Percentiles rank a stretch among this genome's conserved stretches.
These are phyloP conservation scores for Clarireedia hainanense DNA, from an alignment of 2,329 filamentous ascomycete genomes.

Conservation along the genomic window DNA sequence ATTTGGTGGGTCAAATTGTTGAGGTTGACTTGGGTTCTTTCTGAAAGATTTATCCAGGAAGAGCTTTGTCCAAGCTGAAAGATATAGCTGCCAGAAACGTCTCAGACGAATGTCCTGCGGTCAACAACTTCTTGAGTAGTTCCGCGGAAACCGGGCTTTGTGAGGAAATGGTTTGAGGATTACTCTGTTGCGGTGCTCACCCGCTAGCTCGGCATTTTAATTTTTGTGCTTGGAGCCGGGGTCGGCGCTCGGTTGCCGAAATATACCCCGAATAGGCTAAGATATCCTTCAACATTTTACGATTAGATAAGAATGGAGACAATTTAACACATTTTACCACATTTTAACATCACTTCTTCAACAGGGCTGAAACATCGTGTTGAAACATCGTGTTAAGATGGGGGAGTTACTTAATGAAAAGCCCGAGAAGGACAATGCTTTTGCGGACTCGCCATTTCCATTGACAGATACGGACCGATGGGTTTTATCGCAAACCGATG, in stretches of 20 bases:
- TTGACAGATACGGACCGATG: conserved; percentile 50
- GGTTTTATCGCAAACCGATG: conserved; percentile 57
- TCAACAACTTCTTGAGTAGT: not conserved
- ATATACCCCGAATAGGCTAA: conserved; percentile 7
- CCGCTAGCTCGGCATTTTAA: not conserved
- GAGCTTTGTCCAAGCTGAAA: too few species aligned
- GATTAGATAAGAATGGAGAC: not conserved
- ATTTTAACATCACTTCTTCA: not conserved
- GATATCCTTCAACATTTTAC: conserved; percentile 1
- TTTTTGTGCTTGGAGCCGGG: conserved; percentile 6
- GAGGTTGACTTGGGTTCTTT: not conserved
- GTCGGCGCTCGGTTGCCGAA: conserved; percentile 1
- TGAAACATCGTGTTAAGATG: not conserved
- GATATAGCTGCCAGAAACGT: not conserved
- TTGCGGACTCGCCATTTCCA: conserved; percentile 42
- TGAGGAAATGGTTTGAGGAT: not conserved
- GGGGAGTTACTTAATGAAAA: conserved; percentile 8
- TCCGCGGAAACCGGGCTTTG: not conserved
- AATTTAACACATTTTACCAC: not conserved
- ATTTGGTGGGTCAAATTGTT: conserved; percentile 16
- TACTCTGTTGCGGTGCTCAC: too few species aligned
- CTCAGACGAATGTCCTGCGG: not conserved
- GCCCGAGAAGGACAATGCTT: not conserved
- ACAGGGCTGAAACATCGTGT: conserved; percentile 8
- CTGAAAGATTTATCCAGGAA: too few species aligned